Evolutionary conservation across 352 stramenopile genomes (phyloP).

Genomic region (Globisporangium perplexum): DNA sequence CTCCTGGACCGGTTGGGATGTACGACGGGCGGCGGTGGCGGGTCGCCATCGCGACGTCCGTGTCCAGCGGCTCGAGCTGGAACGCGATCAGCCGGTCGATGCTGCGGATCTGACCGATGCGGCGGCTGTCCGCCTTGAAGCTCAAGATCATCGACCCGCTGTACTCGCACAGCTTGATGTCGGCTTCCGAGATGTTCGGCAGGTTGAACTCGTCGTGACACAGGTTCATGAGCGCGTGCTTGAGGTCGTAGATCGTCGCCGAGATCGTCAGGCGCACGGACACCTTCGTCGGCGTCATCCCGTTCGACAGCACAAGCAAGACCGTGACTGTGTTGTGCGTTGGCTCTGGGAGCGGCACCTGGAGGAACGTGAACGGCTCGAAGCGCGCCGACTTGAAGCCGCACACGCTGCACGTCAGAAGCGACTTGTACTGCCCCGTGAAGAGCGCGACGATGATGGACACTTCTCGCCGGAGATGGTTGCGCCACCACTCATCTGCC

Average conservation of each 20-base stretch:
- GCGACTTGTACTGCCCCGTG: conserved; percentile 98
- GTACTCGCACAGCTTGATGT: conserved; percentile 87
- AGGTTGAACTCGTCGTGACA: conserved; percentile 71
- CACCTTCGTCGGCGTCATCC: conserved; percentile 71
- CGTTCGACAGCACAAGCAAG: conserved; percentile 65
- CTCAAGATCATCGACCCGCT: conserved; percentile 83
- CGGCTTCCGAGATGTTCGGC: conserved; percentile 48
- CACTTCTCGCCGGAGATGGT: conserved; percentile 96
- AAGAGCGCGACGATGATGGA: conserved; percentile 99
- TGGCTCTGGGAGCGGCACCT: conserved; percentile 82
- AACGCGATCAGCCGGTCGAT: conserved; percentile 85
- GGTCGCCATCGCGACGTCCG: conserved; percentile 63
- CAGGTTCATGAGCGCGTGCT: conserved; percentile 79
- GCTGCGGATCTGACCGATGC: conserved; percentile 80
- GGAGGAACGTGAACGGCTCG: conserved; percentile 91
- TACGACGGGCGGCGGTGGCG: conserved; percentile 74
- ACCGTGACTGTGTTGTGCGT: conserved; percentile 83
- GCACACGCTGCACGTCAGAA: conserved; percentile 95
- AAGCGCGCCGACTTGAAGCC: conserved; percentile 93
- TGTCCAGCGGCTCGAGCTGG: conserved; percentile 69
- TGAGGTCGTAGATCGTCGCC: conserved; percentile 82
- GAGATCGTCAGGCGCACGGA: conserved; percentile 77
- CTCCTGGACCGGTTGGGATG: conserved; percentile 23
- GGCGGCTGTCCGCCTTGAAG: conserved; percentile 83
- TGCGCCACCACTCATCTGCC: conserved; percentile 98